Percentiles rank a stretch among this genome's conserved stretches.
phyloP scores from a whole-genome alignment of 768 basidiomycete genomes.

The Tulasnella calospora region DNA sequence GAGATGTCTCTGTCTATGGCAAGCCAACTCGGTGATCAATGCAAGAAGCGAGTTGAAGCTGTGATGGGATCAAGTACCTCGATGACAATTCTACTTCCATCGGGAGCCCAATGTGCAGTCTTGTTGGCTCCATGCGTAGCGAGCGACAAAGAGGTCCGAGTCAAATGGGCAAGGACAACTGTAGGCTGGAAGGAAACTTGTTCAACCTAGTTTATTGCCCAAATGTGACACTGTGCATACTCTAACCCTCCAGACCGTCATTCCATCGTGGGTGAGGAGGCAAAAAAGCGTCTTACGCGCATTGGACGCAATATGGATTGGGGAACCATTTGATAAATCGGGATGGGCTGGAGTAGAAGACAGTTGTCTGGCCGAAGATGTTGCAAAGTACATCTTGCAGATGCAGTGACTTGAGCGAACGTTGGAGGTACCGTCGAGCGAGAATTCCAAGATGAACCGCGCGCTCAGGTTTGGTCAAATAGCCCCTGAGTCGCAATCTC shows the following conservation, averaged over 20 bases:
- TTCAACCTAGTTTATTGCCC: slow-evolving; percentile 13
- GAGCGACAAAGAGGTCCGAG: slow-evolving; percentile 71
- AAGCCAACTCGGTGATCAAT: neutral
- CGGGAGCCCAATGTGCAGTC: slow-evolving; percentile 74
- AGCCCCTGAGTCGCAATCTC: slow-evolving; percentile 3
- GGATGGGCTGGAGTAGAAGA: slow-evolving; percentile 66
- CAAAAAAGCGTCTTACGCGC: slow-evolving; percentile 76
- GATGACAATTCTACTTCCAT: slow-evolving; percentile 72
- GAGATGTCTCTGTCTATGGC: slow-evolving; percentile 69
- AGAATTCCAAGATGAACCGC: slow-evolving; percentile 8
- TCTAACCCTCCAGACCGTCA: slow-evolving; percentile 77
- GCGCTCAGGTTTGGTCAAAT: neutral
- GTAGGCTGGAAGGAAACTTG: slow-evolving; percentile 34
- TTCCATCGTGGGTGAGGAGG: slow-evolving; percentile 61
- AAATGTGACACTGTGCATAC: slow-evolving; percentile 44
- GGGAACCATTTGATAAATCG: slow-evolving; percentile 33
- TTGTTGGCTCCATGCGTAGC: slow-evolving; percentile 78
- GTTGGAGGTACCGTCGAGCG: neutral
- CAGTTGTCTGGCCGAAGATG: slow-evolving; percentile 67
- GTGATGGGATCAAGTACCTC: slow-evolving; percentile 49
- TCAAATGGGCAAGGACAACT: slow-evolving; percentile 52
- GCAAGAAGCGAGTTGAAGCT: slow-evolving; percentile 6
- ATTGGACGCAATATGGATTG: slow-evolving; percentile 44
- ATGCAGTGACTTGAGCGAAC: neutral
- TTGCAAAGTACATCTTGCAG: slow-evolving; percentile 74